Evolutionary conservation across 2,329 filamentous ascomycete genomes (phyloP).

Genomic region (Paracamarosporium sp.): DNA sequence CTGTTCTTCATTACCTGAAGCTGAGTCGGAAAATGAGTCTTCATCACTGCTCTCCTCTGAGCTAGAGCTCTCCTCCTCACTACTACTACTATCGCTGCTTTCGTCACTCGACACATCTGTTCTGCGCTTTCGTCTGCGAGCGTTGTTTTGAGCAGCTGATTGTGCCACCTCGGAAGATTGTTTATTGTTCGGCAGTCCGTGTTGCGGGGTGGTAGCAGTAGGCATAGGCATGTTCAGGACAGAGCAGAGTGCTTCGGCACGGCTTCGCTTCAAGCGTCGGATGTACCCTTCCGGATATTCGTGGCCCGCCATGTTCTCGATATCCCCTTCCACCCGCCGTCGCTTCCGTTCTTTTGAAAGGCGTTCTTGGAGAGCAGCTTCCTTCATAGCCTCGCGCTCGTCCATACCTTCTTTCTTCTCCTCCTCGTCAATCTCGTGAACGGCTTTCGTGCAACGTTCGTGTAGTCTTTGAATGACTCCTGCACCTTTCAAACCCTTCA

Average conservation of each 20-base stretch:
- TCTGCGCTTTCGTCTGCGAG: constrained; percentile 37
- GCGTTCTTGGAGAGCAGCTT: constrained; percentile 43
- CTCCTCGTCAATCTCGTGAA: constrained; percentile 58
- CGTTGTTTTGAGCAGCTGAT: constrained; percentile 19
- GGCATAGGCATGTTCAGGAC: constrained; percentile 37
- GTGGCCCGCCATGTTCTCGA: constrained; percentile 31
- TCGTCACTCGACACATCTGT: constrained; percentile 39
- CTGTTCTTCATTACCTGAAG: constrained; percentile 4
- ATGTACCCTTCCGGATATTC: constrained; percentile 38
- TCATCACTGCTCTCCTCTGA: constrained; percentile 24
- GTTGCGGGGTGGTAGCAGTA: constrained; percentile 10
- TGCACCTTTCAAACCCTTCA: constrained; percentile 78
- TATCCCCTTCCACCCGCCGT: constrained; percentile 36
- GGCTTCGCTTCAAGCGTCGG: constrained; percentile 40
- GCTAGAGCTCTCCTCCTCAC: constrained; percentile 31
- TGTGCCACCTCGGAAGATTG: constrained; percentile 22
- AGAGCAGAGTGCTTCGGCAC: constrained; percentile 38
- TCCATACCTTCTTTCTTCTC: constrained; percentile 42
- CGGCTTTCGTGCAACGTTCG: constrained; percentile 68
- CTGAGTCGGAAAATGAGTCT: constrained; percentile 15
- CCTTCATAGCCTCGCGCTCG: constrained; percentile 44
- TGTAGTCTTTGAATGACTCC: constrained; percentile 71
- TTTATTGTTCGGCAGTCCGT: neutral
- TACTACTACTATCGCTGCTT: constrained; percentile 41
- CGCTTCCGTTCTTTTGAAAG: constrained; percentile 40